phyloP scores from a whole-genome alignment of 768 basidiomycete genomes.

The Russula compacta region DNA sequence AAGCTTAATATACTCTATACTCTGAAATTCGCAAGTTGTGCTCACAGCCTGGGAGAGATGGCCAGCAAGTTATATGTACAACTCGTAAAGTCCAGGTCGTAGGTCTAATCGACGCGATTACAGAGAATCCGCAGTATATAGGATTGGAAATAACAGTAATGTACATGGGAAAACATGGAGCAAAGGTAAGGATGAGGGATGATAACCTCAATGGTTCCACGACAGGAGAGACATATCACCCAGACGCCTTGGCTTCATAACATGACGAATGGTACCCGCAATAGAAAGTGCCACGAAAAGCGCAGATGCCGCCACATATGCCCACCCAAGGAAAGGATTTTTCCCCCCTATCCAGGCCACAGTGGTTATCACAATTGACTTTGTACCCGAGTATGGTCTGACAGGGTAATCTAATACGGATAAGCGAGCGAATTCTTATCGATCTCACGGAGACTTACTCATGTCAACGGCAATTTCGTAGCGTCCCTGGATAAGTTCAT shows the following conservation, averaged over 20 bases:
- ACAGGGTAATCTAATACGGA: slow-evolving; percentile 72
- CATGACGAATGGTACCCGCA: slow-evolving; percentile 81
- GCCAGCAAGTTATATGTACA: background rate
- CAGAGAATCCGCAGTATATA: background rate
- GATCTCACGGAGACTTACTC: slow-evolving; percentile 46
- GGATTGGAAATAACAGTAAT: background rate
- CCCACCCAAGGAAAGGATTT: slow-evolving; percentile 98
- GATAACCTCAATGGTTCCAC: slow-evolving; percentile 55
- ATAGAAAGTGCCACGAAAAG: slow-evolving; percentile 85
- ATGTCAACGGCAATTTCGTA: slow-evolving; percentile 72
- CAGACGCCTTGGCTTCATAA: slow-evolving; percentile 84
- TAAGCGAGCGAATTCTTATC: background rate
- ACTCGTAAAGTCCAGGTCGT: background rate
- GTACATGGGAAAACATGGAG: slow-evolving; percentile 2
- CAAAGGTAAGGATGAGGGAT: background rate
- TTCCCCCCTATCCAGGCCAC: slow-evolving; percentile 99
- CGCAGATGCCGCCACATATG: slow-evolving; percentile 83
- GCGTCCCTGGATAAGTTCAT: slow-evolving; percentile 57
- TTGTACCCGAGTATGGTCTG: slow-evolving; percentile 82
- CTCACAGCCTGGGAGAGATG: background rate
- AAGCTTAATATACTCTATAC: background rate
- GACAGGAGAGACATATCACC: slow-evolving; percentile 84
- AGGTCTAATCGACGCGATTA: background rate
- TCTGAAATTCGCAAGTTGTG: too few relatives aligned
- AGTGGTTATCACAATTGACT: slow-evolving; percentile 93